Evolutionary conservation across 208 protist genomes (phyloP), one percentile per base, ranked within the genome.

Genomic region (Trypanosomatidae sp.): DNA sequence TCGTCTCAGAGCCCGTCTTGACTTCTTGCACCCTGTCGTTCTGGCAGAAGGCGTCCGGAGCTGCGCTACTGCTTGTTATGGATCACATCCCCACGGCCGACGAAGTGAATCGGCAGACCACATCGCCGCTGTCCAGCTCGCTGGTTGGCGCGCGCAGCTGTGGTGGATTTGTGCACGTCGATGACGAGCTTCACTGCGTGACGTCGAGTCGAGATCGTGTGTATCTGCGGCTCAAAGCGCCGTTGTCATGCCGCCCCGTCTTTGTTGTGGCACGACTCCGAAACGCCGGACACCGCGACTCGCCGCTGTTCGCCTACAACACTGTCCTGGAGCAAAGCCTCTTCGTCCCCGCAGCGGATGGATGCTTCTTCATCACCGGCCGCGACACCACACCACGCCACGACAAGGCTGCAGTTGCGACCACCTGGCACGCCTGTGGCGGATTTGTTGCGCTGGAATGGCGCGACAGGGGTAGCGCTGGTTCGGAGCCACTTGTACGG

Each of bases 1-100:
- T 80, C 49, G 62, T 91, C 13, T 91, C 87, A 33, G 84, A 91
- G 71, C 75, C 84, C 6, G 83, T 91, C 36, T 69, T 36, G 25
- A 50, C 41, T 25, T 64, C 78, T 15, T 87, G 84, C 74, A 77
- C 82, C 9, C 66, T 91, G 3, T 91, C 83, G 1, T 62, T 86
- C 19, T 85, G 71, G 79, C 69, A 71, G 50, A 66, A 19, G 22
- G 7, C 22, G 2, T 49, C 64, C 6, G 76, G 76, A 5, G 62
- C 76, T 1, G 66, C 59, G 1, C 7, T 69, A 0, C 49, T 80
- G 9, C 33, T 60, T 44, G 50, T 69, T 9, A 47, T 73, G 62
- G 76, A 80, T 59, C 70, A 80, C 70, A 36, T 69, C 10, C 76
- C 76, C 5, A 64, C 69, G 10, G 19, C 22, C 9, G 76, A 80